phyloP scores from a whole-genome alignment of 1,139 yeast species.

The Taphrina pruni region DNA sequence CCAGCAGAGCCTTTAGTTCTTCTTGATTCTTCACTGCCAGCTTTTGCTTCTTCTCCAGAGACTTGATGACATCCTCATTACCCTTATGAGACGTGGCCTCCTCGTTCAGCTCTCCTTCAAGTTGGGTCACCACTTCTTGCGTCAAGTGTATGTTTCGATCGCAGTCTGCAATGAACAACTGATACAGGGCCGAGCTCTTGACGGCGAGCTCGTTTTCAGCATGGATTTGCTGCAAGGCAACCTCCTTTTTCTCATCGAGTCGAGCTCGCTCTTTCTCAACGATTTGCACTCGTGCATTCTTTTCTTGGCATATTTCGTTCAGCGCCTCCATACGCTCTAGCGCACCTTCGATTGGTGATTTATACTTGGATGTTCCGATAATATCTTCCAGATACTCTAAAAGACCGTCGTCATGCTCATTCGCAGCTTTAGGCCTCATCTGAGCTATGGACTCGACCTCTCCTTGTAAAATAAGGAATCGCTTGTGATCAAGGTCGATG shows the following conservation, averaged over 20 bases:
- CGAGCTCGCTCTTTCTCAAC: conserved; percentile 77
- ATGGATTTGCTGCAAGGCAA: conserved; percentile 69
- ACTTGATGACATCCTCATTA: conserved; percentile 54
- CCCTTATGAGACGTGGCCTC: conserved; percentile 56
- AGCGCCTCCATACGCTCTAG: conserved; percentile 66
- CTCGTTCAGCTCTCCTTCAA: conserved; percentile 58
- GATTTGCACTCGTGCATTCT: conserved; percentile 76
- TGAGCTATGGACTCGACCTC: conserved; percentile 98
- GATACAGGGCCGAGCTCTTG: conserved; percentile 64
- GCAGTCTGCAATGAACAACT: conserved; percentile 59
- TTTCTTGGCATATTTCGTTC: conserved; percentile 80
- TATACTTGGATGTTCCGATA: conserved; percentile 89
- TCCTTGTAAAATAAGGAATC: conserved; percentile 94
- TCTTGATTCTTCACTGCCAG: conserved; percentile 47
- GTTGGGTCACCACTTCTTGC: conserved; percentile 55
- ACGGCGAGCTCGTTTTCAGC: conserved; percentile 68
- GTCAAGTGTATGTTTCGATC: conserved; percentile 7
- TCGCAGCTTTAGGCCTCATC: conserved; percentile 96
- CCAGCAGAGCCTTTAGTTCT: conserved; percentile 35
- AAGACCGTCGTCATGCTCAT: conserved; percentile 89
- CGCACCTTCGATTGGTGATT: conserved; percentile 72
- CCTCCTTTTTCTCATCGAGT: conserved; percentile 71
- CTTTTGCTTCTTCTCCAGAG: conserved; percentile 48
- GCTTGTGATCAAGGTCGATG: conserved; percentile 89
- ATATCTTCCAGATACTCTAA: conserved; percentile 94